Conservation (phyloP, 2,329 filamentous ascomycete species). For the Alternaria triticimaculans region DNA sequence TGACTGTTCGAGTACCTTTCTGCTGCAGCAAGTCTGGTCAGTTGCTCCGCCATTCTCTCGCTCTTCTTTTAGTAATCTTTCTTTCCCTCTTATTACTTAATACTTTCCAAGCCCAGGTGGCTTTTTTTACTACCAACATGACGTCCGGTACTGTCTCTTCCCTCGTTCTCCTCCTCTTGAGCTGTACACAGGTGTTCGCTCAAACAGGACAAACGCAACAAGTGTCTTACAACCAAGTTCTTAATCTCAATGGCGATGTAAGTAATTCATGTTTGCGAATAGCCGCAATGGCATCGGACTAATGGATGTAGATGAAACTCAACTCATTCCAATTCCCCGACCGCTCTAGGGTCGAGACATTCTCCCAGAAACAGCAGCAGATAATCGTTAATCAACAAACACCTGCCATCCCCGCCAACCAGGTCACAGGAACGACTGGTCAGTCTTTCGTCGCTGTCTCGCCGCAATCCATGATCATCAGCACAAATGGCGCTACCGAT, state of each 20-base stretch:
- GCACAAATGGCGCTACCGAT: conserved; percentile 46
- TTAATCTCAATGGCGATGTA: conserved; percentile 50
- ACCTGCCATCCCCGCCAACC: conserved; percentile 42
- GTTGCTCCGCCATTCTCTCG: conserved; percentile 23
- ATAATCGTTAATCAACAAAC: conserved; percentile 51
- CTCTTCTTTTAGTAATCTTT: conserved; percentile 26
- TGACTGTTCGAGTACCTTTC: conserved; percentile 13
- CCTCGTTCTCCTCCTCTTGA: conserved; percentile 37
- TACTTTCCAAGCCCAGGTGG: conserved; percentile 43
- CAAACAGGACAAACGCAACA: conserved; percentile 30
- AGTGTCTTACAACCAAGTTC: conserved; percentile 48
- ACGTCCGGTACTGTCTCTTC: conserved; percentile 48
- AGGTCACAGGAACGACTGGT: conserved; percentile 47
- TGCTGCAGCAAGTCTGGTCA: conserved; percentile 42
- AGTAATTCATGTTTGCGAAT: conserved; percentile 9
- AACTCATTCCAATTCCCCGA: conserved; percentile 49
- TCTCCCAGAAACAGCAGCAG: conserved; percentile 48
- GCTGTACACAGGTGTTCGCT: conserved; percentile 31
- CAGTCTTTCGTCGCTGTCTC: conserved; percentile 46
- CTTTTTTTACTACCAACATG: conserved; percentile 34
- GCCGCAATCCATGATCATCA: conserved; percentile 44
- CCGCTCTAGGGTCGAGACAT: conserved; percentile 46
- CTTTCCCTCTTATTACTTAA: conserved; percentile 13
- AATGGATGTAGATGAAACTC: conserved; percentile 41
- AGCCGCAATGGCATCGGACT: background rate